Base-by-base conservation (phyloP, 208 protist genomes). In the Wallacemonas rigidus region DNA sequence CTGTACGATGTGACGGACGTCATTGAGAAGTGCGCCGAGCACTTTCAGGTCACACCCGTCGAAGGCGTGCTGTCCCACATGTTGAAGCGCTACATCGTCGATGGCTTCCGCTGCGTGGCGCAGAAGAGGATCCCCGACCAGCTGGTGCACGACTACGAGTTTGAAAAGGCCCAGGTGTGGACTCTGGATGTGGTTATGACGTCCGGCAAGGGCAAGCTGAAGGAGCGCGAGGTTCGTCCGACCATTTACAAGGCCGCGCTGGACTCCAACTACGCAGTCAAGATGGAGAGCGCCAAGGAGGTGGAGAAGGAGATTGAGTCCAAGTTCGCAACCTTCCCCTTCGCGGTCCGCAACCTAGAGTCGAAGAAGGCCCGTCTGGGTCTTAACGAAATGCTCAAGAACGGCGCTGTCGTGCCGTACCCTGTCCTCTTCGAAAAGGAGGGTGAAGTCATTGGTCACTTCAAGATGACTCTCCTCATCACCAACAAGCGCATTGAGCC, bases 11-110 rank as follows among this genome's bases (percentile, higher is more conserved):
- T 99, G 45, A 98, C 98, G 2, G 86, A 97, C 14, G 80, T 97
- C 14, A 98, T 99, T 73, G 86, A 98, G 70, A 98, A 99, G 85
- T 90, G 98, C 11, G 94, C 97, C 9, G 88, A 87, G 35, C 88
- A 95, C 70, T 99, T 94, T 84, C 76, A 94, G 38, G 96, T 98
- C 53, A 98, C 87, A 3, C 84, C 95, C 35, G 91, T 98, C 0
- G 95, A 99, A 56, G 99, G 98, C 71, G 98, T 99, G 17, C 89
- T 99, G 6, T 99, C 98, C 39, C 98, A 99, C 83, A 90, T 99
- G 87, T 72, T 99, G 45, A 98, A 98, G 86, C 93, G 98, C 64
- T 99, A 98, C 89, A 96, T 99, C 70, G 98, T 99, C 56, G 99
- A 99, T 76, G 97, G 97, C 69, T 95, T 97, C 77, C 98, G 98